Percentiles rank a stretch among this genome's conserved stretches.
phyloP scores from a whole-genome alignment of 2,329 filamentous ascomycete species.

The Colletotrichum eleusines region DNA sequence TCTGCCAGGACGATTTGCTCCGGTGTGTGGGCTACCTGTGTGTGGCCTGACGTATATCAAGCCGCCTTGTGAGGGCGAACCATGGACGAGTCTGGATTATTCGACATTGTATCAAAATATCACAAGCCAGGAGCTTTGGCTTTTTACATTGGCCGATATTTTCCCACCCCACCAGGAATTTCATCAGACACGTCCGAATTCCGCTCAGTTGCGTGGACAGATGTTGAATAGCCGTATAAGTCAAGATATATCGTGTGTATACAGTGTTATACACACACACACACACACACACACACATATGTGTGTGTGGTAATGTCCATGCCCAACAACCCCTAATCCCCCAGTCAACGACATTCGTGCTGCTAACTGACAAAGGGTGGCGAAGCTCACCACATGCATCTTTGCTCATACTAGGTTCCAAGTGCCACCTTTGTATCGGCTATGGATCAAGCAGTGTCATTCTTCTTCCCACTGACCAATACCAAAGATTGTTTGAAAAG shows the following conservation, averaged over 20 bases:
- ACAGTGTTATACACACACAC: not conserved
- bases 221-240: not conserved
- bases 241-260: not conserved
- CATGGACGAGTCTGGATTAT: not conserved
- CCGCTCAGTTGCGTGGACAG: not conserved
- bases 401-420: too few species aligned
- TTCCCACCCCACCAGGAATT: not conserved
- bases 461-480: not conserved
- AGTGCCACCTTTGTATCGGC: too few species aligned
- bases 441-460: not conserved
- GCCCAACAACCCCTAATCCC: not conserved
- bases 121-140: not conserved
- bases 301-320: not conserved
- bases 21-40: not conserved
- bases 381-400: too few species aligned
- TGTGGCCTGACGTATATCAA: not conserved
- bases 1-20: not conserved
- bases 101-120: not conserved
- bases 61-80: not conserved
- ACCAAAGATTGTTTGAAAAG: not conserved
- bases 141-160: not conserved
- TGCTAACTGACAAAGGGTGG: not conserved
- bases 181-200: not conserved
- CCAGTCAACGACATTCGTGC: not conserved
- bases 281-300: too few species aligned